Conservation (phyloP, 192 early-diverging fungal species). For the Coemansia sp. region DNA sequence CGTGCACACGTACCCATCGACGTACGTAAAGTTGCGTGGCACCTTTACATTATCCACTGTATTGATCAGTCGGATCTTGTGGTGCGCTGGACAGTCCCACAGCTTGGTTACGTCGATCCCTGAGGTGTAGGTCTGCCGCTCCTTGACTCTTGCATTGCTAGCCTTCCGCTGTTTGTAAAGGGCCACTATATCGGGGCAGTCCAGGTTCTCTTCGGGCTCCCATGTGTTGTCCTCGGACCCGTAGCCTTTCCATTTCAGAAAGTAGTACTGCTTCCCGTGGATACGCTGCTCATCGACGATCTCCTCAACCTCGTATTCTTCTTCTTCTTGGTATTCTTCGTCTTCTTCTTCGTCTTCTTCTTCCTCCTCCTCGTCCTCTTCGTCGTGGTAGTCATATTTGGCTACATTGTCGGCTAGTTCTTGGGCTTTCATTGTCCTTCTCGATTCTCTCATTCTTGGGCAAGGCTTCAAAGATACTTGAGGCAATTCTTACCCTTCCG, state of each 20-base stretch:
- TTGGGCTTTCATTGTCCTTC: neutral
- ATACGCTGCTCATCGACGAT: slow-evolving; percentile 25
- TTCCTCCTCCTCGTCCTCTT: neutral
- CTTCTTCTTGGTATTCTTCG: neutral
- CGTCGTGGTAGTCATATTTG: too few relatives aligned
- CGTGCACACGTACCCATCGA: slow-evolving; percentile 40
- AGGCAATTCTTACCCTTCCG: too few relatives aligned
- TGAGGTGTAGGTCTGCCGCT: slow-evolving; percentile 4
- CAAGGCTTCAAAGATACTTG: too few relatives aligned
- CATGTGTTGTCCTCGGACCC: slow-evolving; percentile 31
- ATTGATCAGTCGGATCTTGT: slow-evolving; percentile 43
- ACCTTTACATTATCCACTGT: slow-evolving; percentile 25
- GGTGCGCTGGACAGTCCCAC: slow-evolving; percentile 20
- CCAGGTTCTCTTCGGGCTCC: slow-evolving; percentile 43
- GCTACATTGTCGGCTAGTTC: neutral
- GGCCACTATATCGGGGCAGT: slow-evolving; percentile 20
- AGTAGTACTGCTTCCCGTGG: slow-evolving; percentile 18
- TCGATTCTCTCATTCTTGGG: too few relatives aligned
- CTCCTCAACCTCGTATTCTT: slow-evolving; percentile 30
- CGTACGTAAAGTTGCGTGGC: slow-evolving; percentile 32
- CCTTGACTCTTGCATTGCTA: neutral
- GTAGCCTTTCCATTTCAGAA: slow-evolving; percentile 48
- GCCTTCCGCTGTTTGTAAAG: slow-evolving; percentile 10
- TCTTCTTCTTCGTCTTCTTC: neutral
- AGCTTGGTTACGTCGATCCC: slow-evolving; percentile 21